These are phyloP conservation scores for Aspergillus flavus DNA, from an alignment of 2,329 filamentous ascomycete species.

Conservation along the genomic window DNA sequence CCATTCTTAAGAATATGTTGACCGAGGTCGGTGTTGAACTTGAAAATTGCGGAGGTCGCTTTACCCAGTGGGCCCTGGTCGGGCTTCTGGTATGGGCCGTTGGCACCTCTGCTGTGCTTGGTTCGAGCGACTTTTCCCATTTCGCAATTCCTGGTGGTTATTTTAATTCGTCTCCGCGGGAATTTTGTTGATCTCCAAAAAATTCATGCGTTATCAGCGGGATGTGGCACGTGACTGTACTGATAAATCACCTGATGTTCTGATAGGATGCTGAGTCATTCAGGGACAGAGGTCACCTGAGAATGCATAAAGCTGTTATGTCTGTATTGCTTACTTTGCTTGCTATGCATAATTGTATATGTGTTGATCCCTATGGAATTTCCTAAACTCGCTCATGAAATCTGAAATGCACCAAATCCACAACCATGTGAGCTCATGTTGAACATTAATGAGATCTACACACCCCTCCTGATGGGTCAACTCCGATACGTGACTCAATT, in stretches of 20 bases:
- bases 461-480: background rate
- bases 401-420: background rate
- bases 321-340: background rate
- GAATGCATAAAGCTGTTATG: background rate
- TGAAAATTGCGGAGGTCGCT: conserved; percentile 9
- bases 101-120: conserved; percentile 10
- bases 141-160: background rate
- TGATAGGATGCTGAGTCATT: background rate
- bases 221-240: background rate
- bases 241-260: background rate
- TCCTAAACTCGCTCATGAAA: background rate
- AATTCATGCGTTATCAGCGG: conserved; percentile 1
- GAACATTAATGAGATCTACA: background rate
- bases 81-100: conserved; percentile 12
- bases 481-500: too few species aligned
- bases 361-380: background rate
- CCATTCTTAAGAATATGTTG: conserved; percentile 13
- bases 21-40: conserved; percentile 14
- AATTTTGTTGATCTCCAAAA: background rate
- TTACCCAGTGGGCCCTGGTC: background rate
- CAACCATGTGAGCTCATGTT: background rate
- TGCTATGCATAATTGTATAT: background rate
- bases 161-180: background rate
- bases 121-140: conserved; percentile 7
- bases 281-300: background rate